Evolutionary conservation across 257 asterid genomes (phyloP), one percentile per base, ranked within the genome.

Genomic region (Capsicum baccatum): DNA sequence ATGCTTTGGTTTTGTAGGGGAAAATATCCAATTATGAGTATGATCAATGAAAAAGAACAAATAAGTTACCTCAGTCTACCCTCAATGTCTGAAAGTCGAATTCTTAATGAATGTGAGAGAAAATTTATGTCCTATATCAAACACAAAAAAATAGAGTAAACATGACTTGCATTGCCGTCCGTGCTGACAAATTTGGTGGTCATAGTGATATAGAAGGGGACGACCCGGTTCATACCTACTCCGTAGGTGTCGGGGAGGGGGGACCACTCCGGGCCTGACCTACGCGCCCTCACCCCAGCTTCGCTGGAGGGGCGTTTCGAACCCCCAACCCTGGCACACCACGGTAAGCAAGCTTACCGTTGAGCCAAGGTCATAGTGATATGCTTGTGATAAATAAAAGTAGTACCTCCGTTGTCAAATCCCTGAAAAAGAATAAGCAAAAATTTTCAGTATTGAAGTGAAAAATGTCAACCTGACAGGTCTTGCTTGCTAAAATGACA

Each of bases 41-140:
- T 52, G 48, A 76, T 26, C 63, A 52, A 52, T 0, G 21, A 26
- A 76, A 76, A 50, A 76, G 21, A 76, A 52, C 26, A 47, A 81
- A 13, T 33, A 81, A 47, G 78, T 81, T 19, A 81, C 84, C 84
- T 62, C 76, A 81, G 48, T 81, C 84, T 81, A 66, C 59, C 59
- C 47, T 81, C 74, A 1, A 39, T 47, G 62, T 47, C 62, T n/a
- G 84, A 81, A 81, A 81, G 62, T 81, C 76, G 76, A 62, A 66
- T 47, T 62, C 62, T 81, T 66, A 81, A 21, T 52, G 84, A 81
- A 62, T 81, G 74, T 42, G 84, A 48, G 33, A 81, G 84, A 62
- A 66, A 81, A 59, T 48, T 63, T 52, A 62, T 59, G 48, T 81
- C 84, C 84, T 81, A 19, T 10, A 14, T 52, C 21, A 81, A 81